Evolutionary conservation across 2,329 filamentous ascomycete species (phyloP).

Genomic region (Fusarium begoniae): DNA sequence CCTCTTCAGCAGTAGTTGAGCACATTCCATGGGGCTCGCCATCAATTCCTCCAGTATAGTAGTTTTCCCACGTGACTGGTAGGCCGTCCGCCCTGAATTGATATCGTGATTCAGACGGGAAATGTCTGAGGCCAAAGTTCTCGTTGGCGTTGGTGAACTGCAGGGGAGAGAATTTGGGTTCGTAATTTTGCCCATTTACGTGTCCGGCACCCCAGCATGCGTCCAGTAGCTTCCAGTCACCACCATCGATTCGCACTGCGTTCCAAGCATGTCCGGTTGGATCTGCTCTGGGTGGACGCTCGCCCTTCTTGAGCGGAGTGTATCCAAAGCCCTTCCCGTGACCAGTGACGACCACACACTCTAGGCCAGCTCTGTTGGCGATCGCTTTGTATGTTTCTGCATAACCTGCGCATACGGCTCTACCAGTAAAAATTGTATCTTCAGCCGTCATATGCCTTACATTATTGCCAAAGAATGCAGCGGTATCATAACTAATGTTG

Average conservation of each 20-base stretch:
- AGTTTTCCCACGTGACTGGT: conserved; percentile 80
- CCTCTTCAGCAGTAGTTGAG: conserved; percentile 57
- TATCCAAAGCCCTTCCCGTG: conserved; percentile 90
- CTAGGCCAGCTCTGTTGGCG: conserved; percentile 80
- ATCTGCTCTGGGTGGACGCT: conserved; percentile 70
- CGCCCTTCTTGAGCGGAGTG: conserved; percentile 67
- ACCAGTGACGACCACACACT: conserved; percentile 77
- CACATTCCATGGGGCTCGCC: conserved; percentile 60
- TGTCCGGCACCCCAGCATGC: conserved; percentile 91
- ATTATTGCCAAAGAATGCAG: conserved; percentile 78
- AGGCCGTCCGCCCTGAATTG: conserved; percentile 82
- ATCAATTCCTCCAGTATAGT: conserved; percentile 69
- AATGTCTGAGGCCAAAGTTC: conserved; percentile 83
- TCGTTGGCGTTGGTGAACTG: conserved; percentile 74
- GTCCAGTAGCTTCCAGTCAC: conserved; percentile 91
- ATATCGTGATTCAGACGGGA: conserved; percentile 71
- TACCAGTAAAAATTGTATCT: conserved; percentile 77
- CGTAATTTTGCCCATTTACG: conserved; percentile 64
- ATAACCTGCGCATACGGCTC: conserved; percentile 93
- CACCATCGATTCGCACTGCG: conserved; percentile 85
- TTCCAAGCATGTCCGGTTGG: conserved; percentile 88
- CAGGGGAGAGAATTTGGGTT: conserved; percentile 71
- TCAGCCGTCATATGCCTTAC: conserved; percentile 74
- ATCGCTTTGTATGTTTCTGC: conserved; percentile 83
- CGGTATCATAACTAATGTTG: conserved; percentile 86